phyloP scores from a whole-genome alignment of 225 moss, liverwort and hornwort genomes.

The Physcomitrium patens region DNA sequence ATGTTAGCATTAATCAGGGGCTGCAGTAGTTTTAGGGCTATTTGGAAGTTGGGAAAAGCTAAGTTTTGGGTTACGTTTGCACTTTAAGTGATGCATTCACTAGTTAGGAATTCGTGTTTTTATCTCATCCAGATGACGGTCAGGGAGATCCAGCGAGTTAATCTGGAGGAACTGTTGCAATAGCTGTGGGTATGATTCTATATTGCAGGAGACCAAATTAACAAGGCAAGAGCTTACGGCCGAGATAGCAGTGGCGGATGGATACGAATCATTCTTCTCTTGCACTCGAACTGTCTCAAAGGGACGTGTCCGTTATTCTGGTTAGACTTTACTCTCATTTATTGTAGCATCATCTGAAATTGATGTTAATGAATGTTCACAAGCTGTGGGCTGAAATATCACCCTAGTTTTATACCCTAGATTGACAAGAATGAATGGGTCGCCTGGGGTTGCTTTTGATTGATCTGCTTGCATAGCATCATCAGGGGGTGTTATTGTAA shows the following conservation, averaged over 20 bases:
- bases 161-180: conserved; percentile 6
- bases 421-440: background rate
- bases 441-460: background rate
- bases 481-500: conserved; percentile 5
- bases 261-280: conserved; percentile 97
- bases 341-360: conserved; percentile 11
- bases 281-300: conserved; percentile 78
- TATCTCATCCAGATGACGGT: background rate
- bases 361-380: background rate
- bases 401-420: conserved; percentile 1
- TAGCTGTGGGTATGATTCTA: conserved; percentile 5
- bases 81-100: background rate
- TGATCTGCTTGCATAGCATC: background rate
- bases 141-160: background rate
- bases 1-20: background rate
- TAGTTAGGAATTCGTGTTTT: background rate
- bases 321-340: conserved; percentile 35
- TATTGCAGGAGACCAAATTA: conserved; percentile 79
- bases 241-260: conserved; percentile 79
- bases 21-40: background rate
- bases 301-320: conserved; percentile 79
- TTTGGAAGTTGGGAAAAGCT: background rate
- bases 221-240: conserved; percentile 85
- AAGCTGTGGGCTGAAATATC: background rate
- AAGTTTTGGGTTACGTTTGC: conserved; percentile 14